Evolutionary conservation across 192 early-diverging fungal species (phyloP), one percentile per base, ranked within the genome.

Genomic region (Allomyces macrogynus): DNA sequence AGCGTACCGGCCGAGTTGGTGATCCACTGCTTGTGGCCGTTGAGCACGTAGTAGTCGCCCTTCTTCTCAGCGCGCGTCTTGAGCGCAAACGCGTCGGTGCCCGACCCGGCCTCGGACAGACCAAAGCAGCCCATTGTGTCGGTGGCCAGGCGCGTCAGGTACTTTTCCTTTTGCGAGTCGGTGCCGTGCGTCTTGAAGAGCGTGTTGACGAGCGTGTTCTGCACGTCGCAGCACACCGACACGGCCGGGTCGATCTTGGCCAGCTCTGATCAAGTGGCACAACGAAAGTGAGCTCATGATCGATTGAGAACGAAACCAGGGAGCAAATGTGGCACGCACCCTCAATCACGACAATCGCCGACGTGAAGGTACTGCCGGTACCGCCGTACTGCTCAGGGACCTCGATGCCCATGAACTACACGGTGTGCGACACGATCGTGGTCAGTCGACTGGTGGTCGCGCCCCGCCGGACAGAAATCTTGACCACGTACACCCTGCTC

Each of bases 161-260:
- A 96, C 69, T 86, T 88, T 62, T 84, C 66, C 79, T 94, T 86
- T 63, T 90, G 76, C 10, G 78, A 77, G 14, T 84, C 74, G 49
- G 74, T 83, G 23, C 71, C 95, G 75, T 91, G 90, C 63, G 89
- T 86, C 68, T 84, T 79, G 75, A 98, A 84, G 63, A 94, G 69
- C 43, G 95, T 98, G 79, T 90, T 88, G 67, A 96, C 93, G 23
- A 98, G 79, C 3, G 95, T 98, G 77, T 98, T 98, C 78, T 98
- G 87, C 61, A 96, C 92, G 77, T 98, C 95, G 71, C 91, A 93
- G 64, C 89, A 68, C 18, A 92, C 91, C 70, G 80, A 82, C 67
- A 98, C 77, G 24, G 92, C 89, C 7, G 95, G 89, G 73, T 98
- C 95, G 40, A 97, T 78, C 77, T 92, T 93, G 75, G 95, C 89